phyloP scores from a whole-genome alignment of 257 asterid genomes.

The Orobanche coerulescens region DNA sequence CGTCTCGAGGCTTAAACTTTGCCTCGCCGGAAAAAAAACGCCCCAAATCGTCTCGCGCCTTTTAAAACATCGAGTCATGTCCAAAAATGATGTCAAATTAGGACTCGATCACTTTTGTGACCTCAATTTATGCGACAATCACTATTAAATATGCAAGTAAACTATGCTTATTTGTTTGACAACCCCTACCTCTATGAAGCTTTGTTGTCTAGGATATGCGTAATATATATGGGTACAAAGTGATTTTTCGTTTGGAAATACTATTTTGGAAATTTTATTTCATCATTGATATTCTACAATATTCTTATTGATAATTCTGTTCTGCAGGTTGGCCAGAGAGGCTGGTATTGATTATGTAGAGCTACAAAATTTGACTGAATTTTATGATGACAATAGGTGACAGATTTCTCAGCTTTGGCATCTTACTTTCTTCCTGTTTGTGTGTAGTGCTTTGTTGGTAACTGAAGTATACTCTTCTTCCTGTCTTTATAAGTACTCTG shows the following conservation, averaged over 20 bases:
- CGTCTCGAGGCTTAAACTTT: too few species aligned
- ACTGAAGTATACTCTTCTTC: constrained; percentile 2
- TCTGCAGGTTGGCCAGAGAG: constrained; percentile 91
- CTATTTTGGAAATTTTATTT: constrained; percentile 1
- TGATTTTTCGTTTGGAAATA: neutral
- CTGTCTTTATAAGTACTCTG: neutral
- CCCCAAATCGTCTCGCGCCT: too few species aligned
- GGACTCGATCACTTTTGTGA: neutral
- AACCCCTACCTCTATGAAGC: neutral
- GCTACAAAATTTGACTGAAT: constrained; percentile 88
- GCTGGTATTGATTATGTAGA: constrained; percentile 88
- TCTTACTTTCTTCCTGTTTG: constrained; percentile 1
- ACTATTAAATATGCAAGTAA: neutral
- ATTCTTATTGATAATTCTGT: constrained; percentile 17
- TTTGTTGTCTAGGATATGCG: neutral
- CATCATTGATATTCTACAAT: constrained; percentile 6
- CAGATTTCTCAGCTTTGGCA: constrained; percentile 14
- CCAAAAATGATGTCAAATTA: neutral
- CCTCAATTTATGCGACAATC: neutral
- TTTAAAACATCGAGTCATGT: too few species aligned
- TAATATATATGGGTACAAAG: neutral
- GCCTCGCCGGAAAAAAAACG: too few species aligned
- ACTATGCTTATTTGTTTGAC: neutral
- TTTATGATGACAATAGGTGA: constrained; percentile 88
- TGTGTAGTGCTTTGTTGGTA: constrained; percentile 1